Conservation (phyloP, 2,329 filamentous ascomycete species). For the Grosmannia huntii region DNA sequence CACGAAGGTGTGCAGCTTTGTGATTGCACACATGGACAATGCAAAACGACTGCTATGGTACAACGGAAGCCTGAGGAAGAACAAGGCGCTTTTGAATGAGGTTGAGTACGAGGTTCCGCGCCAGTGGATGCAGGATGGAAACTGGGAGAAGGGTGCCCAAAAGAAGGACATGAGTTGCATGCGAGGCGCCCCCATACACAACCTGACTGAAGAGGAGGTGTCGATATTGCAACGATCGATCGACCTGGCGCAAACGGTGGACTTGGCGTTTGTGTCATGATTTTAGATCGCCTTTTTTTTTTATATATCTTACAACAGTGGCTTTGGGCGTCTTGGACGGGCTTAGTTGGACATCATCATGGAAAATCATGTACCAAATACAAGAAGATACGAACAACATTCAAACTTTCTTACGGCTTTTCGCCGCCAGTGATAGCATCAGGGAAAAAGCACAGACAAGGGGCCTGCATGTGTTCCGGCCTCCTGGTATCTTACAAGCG, state of each 20-base stretch:
- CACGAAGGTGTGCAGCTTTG: constrained; percentile 2
- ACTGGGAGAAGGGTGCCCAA: not conserved
- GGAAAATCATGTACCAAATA: not conserved
- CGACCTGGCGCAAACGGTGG: not conserved
- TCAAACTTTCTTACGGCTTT: not conserved
- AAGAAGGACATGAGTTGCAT: constrained; percentile 5
- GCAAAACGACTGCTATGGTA: not conserved
- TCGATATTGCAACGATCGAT: not conserved
- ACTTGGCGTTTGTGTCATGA: not conserved
- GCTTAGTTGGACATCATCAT: not conserved
- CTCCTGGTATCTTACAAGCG: not conserved
- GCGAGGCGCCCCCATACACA: not conserved
- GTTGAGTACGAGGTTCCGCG: not conserved
- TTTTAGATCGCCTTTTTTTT: not conserved
- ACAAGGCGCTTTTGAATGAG: not conserved
- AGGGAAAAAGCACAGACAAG: not conserved
- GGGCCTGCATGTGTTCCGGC: not conserved
- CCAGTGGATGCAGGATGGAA: constrained; percentile 1
- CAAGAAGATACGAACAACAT: not conserved
- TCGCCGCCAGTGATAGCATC: not conserved
- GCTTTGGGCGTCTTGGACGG: not conserved
- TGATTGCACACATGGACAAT: constrained; percentile 2
- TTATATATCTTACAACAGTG: not conserved
- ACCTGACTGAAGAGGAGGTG: not conserved
- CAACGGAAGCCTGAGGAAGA: constrained; percentile 4